Base-by-base conservation (phyloP, 768 basidiomycete genomes). In the Coprinopsis sp. region DNA sequence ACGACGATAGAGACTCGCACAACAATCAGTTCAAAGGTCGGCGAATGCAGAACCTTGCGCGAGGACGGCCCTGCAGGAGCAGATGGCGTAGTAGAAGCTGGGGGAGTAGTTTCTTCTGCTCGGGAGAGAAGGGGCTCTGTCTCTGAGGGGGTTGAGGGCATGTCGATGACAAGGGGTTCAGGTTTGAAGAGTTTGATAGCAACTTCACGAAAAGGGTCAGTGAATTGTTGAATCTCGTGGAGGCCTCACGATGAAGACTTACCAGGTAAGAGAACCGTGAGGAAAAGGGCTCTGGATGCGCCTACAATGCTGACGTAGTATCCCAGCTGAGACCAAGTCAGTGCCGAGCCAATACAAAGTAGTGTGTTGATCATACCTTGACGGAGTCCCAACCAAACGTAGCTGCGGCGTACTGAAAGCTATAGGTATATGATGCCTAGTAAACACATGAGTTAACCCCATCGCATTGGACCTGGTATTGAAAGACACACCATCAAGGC, bases 351-450 rank as follows among this genome's bases (percentile, higher is more conserved):
- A 36, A 49, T n/a, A 18, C 14, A 19, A 41, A 22, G 33, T 33
- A 10, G 8, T 12, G 6, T 18, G 16, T 10, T 28, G 21, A 39
- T 56, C 75, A 28, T 52, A 86, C 84, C 46, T 63, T 68, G 66
- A 85, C 82, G 18, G 87, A 70, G 22, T 64, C 72, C 88, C 87
- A 91, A 3, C 73, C 69, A 59, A 85, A 90, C 3, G 66, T 70
- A 0, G 70, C 63, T 7, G 75, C 69, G 2, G 79, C 77, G 60
- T 84, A 91, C 53, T 87, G 83, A 48, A 88, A 75, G 51, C 78
- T 79, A 54, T 73, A 79, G 3, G 68, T 52, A 45, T 71, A 68
- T 4, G 79, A 74, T 5, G 79, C 80, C 87, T 89, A 37, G 1
- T 18, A 16, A 43, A 40, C 1, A 11, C 10, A 42, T 16, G 21